A percentile compares a stretch with the other conserved stretches of the same genome.
phyloP scores from a whole-genome alignment of 2,329 filamentous ascomycete genomes.

The Botryotinia convoluta region DNA sequence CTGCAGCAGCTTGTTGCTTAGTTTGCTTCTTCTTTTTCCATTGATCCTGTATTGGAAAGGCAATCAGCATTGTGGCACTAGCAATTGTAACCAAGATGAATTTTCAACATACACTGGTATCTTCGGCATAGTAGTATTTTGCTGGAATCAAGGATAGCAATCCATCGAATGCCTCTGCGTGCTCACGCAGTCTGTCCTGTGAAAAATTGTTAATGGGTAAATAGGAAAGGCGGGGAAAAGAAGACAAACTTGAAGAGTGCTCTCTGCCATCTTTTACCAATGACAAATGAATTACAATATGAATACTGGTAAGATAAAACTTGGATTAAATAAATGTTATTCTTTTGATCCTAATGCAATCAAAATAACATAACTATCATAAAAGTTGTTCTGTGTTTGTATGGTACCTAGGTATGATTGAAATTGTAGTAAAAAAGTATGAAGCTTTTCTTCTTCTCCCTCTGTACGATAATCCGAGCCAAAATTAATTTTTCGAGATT shows the following conservation, averaged over 20 bases:
- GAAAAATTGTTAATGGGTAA: constrained; percentile 19
- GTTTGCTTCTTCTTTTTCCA: constrained; percentile 95
- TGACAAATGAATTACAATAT: constrained; percentile 1
- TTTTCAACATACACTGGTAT: constrained; percentile 58
- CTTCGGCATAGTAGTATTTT: constrained; percentile 68
- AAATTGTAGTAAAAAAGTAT: not conserved
- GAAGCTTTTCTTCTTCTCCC: constrained; percentile 11
- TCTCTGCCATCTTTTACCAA: constrained; percentile 36
- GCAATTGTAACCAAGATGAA: constrained; percentile 6
- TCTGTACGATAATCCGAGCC: not conserved
- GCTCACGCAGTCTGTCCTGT: constrained; percentile 53
- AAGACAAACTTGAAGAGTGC: constrained; percentile 35
- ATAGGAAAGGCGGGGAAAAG: constrained; percentile 28
- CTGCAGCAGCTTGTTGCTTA: constrained; percentile 79
- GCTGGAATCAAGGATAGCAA: constrained; percentile 69
- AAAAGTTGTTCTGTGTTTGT: not conserved
- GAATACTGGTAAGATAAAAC: not conserved
- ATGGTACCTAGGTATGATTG: not conserved
- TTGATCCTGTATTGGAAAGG: constrained; percentile 64
- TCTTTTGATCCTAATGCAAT: not conserved
- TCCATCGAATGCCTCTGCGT: constrained; percentile 44
- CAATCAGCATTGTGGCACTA: constrained; percentile 23
- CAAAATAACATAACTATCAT: constrained; percentile 3
- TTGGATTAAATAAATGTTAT: not conserved
- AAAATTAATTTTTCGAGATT: constrained; percentile 22